phyloP scores from a whole-genome alignment of 108 stramenopile species.

The Nitzschia palea region DNA sequence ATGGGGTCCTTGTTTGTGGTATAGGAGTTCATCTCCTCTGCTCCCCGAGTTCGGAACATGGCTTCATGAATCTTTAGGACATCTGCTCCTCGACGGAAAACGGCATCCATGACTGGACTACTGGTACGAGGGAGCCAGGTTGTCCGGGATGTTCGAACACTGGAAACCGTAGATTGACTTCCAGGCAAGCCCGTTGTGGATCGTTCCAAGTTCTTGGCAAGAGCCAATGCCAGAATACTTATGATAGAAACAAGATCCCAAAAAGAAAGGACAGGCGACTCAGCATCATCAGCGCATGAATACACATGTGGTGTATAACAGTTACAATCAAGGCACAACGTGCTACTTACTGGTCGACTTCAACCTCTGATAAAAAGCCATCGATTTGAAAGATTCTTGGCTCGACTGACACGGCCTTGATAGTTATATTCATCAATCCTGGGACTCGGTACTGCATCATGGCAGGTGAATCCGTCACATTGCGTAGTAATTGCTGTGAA shows the following conservation, averaged over 20 bases:
- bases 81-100: conserved; percentile 53
- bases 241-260: no score
- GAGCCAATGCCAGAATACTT: conserved; percentile 30
- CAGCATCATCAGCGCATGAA: no score
- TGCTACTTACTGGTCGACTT: conserved; percentile 55
- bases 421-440: conserved; percentile 44
- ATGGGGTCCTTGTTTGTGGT: conserved; percentile 3
- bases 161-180: conserved; percentile 20
- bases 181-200: conserved; percentile 34
- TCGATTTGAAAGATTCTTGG: conserved; percentile 66
- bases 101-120: conserved; percentile 42
- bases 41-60: conserved; percentile 34
- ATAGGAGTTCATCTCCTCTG: not conserved
- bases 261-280: no score
- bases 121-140: conserved; percentile 43
- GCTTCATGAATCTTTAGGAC: conserved; percentile 47
- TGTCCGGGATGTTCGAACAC: conserved; percentile 43
- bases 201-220: conserved; percentile 39
- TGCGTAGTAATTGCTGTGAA: conserved; percentile 27
- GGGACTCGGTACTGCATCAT: conserved; percentile 56
- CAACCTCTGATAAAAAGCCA: conserved; percentile 55
- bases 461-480: conserved; percentile 19
- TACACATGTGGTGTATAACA: no score
- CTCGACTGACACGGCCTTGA: conserved; percentile 40
- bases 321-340: no score